Conservation (phyloP, 306 rosid species). For the Fragaria vesca region DNA sequence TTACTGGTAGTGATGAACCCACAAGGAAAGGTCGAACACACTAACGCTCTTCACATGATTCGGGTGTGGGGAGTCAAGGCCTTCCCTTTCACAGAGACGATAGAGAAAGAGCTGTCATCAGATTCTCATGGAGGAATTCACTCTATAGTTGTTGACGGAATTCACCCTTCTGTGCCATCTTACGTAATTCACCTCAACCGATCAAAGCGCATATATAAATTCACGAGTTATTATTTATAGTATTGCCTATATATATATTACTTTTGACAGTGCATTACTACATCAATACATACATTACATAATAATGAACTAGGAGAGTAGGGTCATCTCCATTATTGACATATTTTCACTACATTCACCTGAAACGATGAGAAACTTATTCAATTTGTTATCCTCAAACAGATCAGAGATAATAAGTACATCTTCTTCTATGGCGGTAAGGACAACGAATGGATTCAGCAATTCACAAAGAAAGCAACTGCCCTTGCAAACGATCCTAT, state of each 20-base stretch:
- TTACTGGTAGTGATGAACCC: slow-evolving; percentile 34
- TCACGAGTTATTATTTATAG: too few relatives aligned
- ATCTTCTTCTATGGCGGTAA: slow-evolving; percentile 67
- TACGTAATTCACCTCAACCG: not conserved
- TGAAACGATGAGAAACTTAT: too few relatives aligned
- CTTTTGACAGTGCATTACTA: too few relatives aligned
- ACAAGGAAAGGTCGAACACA: slow-evolving; percentile 38
- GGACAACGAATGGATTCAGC: slow-evolving; percentile 52
- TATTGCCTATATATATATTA: too few relatives aligned
- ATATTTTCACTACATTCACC: too few relatives aligned
- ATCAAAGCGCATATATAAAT: not conserved
- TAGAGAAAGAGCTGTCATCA: slow-evolving; percentile 1
- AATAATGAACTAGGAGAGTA: too few relatives aligned
- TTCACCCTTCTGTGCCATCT: slow-evolving; percentile 4
- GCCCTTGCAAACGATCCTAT: slow-evolving; percentile 35
- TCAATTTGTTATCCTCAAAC: not conserved
- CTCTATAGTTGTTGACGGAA: not conserved
- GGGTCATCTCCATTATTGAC: too few relatives aligned
- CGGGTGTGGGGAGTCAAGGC: slow-evolving; percentile 43
- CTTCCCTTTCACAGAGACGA: slow-evolving; percentile 30
- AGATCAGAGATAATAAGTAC: slow-evolving; percentile 48
- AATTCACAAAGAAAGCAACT: slow-evolving; percentile 43
- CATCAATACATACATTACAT: too few relatives aligned
- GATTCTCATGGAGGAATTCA: slow-evolving; percentile 20
- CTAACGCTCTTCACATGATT: slow-evolving; percentile 50